Evolutionary conservation across 2,329 filamentous ascomycete species (phyloP).

Genomic region (Aureobasidium sp.): DNA sequence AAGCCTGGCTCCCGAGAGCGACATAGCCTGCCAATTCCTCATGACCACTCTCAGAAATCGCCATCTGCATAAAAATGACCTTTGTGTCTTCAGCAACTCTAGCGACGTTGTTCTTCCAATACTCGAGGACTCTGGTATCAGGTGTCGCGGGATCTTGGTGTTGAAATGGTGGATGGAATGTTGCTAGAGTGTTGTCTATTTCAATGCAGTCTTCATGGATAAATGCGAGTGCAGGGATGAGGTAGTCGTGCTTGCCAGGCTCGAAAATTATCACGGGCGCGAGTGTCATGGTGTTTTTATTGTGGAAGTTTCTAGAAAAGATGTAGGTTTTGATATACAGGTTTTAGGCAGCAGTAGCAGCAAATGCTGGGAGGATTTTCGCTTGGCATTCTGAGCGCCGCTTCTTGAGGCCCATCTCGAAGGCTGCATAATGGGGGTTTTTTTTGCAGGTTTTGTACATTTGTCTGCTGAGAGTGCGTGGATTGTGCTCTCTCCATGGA

Average conservation of each 20-base stretch:
- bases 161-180: slow-evolving; percentile 49
- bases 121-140: slow-evolving; percentile 41
- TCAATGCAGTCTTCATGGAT: slow-evolving; percentile 53
- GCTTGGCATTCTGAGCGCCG: background rate
- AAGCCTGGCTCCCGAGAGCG: slow-evolving; percentile 43
- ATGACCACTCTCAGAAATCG: slow-evolving; percentile 2
- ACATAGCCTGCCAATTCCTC: slow-evolving; percentile 47
- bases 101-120: slow-evolving; percentile 47
- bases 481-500: background rate
- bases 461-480: background rate
- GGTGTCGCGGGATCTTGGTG: slow-evolving; percentile 32
- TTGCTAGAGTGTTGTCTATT: slow-evolving; percentile 47
- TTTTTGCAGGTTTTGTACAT: background rate
- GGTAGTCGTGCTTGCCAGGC: slow-evolving; percentile 36
- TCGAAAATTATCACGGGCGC: background rate
- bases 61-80: slow-evolving; percentile 37
- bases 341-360: background rate
- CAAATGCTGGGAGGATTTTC: background rate
- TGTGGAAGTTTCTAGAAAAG: background rate
- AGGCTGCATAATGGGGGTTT: background rate
- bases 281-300: background rate
- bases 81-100: slow-evolving; percentile 39
- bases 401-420: background rate
- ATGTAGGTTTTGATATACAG: background rate
- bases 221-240: slow-evolving; percentile 48